phyloP scores from a whole-genome alignment of 352 stramenopile genomes.

The Pythium pyrilobum region DNA sequence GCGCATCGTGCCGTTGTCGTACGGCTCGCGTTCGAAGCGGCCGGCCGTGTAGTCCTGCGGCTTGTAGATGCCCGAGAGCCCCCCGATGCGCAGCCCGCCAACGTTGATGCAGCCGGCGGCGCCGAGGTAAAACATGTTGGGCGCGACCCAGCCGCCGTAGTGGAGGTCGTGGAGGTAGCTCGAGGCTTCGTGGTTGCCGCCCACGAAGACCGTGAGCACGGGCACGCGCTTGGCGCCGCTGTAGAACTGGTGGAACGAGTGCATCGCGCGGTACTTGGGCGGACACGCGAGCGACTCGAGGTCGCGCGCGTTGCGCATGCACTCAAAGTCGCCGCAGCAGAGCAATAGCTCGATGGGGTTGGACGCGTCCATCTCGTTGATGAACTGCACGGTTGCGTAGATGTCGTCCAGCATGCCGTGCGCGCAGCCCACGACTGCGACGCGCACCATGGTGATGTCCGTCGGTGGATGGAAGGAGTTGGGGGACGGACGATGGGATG shows the following conservation, averaged over 20 bases:
- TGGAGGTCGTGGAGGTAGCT: slow-evolving; percentile 96
- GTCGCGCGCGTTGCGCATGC: slow-evolving; percentile 93
- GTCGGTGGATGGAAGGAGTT: background rate
- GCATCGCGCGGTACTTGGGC: slow-evolving; percentile 92
- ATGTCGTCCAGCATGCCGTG: slow-evolving; percentile 98
- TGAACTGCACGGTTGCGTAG: slow-evolving; percentile 91
- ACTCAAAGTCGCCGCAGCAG: slow-evolving; percentile 99
- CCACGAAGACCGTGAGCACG: slow-evolving; percentile 96
- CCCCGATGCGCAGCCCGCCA: slow-evolving; percentile 93
- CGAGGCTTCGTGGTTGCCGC: slow-evolving; percentile 98
- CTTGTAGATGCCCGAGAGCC: slow-evolving; percentile 98
- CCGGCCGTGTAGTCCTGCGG: slow-evolving; percentile 86
- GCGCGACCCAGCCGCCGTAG: slow-evolving; percentile 97
- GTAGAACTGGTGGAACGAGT: slow-evolving; percentile 97
- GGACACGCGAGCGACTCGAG: slow-evolving; percentile 94
- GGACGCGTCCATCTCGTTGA: slow-evolving; percentile 81
- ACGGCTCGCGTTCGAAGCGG: slow-evolving; percentile 84
- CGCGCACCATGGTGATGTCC: slow-evolving; percentile 35
- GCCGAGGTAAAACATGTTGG: slow-evolving; percentile 99
- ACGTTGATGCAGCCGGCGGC: slow-evolving; percentile 91
- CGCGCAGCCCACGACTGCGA: slow-evolving; percentile 97
- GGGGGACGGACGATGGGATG: too few species aligned
- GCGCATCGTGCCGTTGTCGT: slow-evolving; percentile 76
- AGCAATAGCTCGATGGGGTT: slow-evolving; percentile 93
- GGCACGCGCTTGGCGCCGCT: slow-evolving; percentile 88